A percentile compares a stretch with the other conserved stretches of the same genome.
phyloP scores from a whole-genome alignment of 2,329 filamentous ascomycete genomes.

The Mollisiaceae sp. region DNA sequence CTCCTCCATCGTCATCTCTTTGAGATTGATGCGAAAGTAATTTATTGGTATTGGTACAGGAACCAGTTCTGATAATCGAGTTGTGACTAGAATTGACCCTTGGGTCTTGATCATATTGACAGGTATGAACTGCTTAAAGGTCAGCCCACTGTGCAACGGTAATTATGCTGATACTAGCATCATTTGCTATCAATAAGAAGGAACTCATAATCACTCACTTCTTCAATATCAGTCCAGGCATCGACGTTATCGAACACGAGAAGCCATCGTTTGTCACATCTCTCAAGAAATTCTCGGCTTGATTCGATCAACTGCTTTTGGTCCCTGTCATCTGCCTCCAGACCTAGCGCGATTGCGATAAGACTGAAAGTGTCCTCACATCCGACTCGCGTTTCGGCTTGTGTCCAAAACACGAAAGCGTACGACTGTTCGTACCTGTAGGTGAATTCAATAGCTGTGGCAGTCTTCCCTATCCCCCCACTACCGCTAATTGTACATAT shows the following conservation, averaged over 20 bases:
- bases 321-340: slow-evolving; percentile 23
- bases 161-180: not conserved
- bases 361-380: slow-evolving; percentile 28
- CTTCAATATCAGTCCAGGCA: slow-evolving; percentile 28
- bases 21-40: slow-evolving; percentile 25
- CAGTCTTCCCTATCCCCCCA: slow-evolving; percentile 36
- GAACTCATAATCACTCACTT: not conserved
- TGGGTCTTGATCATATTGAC: slow-evolving; percentile 27
- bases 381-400: slow-evolving; percentile 35
- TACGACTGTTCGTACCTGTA: slow-evolving; percentile 26
- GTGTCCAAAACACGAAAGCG: slow-evolving; percentile 39
- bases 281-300: slow-evolving; percentile 29
- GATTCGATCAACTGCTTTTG: slow-evolving; percentile 19
- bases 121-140: slow-evolving; percentile 21
- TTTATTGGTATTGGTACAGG: slow-evolving; percentile 26
- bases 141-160: not conserved
- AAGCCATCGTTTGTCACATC: slow-evolving; percentile 27
- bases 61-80: slow-evolving; percentile 19
- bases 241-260: slow-evolving; percentile 34
- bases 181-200: not conserved
- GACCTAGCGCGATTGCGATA: slow-evolving; percentile 22
- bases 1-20: slow-evolving; percentile 23
- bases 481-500: slow-evolving; percentile 29
- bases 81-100: slow-evolving; percentile 30
- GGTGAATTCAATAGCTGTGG: slow-evolving; percentile 36